Evolutionary conservation across 768 basidiomycete species (phyloP), one percentile per base, ranked within the genome.

Genomic region (Trametes cubensis): DNA sequence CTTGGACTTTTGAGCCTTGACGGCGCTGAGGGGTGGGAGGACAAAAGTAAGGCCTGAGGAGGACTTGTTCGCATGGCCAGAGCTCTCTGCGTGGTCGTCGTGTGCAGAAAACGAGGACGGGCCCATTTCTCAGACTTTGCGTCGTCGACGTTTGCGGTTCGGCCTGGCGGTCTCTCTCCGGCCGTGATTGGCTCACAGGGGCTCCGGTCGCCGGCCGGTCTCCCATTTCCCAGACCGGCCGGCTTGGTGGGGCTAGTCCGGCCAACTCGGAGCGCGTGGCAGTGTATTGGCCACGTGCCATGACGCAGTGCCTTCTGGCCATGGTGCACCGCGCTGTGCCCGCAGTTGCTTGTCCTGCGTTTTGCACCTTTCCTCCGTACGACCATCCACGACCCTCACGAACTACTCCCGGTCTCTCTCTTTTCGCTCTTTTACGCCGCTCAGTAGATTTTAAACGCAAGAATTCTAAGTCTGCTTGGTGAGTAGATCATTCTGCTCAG

Each of bases 1-100:
- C 61, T 74, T 71, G 72, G 80, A 83, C 72, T 83, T 85, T 23
- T 77, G 75, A 18, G 70, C 75, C 63, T 86, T 87, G 51, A 83
- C 75, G 6, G 83, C 81, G 72, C 87, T 87, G 48, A 89, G 78
- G n/a, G 88, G 82, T 5, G 88, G 88, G 4, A 90, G 77, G 25
- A 88, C 82, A 58, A 90, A 83, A 21, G 81, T 88, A 40, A 90
- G 77, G 21, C 87, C 85, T 45, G 84, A 80, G 17, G 65, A 69
- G 50, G 67, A 39, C 58, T 60, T 61, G 56, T 28, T 34, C 23
- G 67, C 57, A 48, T 71, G 69, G 54, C 67, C 67, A 3, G 77
- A 71, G 60, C 72, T 71, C 52, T 70, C 69, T 48, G 73, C 65
- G 51, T 70, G 63, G 69, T 62, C 67, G 70, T 78, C 72, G 69